Conservation (phyloP, 1,284 basidiomycete species). For the Tilletiopsis washingtonensis region DNA sequence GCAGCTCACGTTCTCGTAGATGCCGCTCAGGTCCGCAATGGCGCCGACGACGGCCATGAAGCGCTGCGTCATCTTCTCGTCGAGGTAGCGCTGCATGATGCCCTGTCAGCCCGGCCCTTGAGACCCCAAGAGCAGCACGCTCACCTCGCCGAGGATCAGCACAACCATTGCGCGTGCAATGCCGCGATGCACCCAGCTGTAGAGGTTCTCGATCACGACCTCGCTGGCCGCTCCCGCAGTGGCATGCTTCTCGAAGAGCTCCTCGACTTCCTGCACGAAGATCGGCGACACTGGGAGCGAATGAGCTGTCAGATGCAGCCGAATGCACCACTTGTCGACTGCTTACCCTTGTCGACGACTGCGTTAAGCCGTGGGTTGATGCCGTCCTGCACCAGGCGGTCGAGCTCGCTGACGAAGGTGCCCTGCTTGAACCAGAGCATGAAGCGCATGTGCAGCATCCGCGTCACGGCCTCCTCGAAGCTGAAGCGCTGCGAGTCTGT, state of each 20-base stretch:
- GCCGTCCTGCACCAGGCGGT: slow-evolving; percentile 8
- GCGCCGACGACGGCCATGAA: slow-evolving; percentile 9
- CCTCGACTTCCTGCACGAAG: slow-evolving; percentile 5
- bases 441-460: slow-evolving; percentile 11
- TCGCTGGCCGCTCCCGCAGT: neutral
- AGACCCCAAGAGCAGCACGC: too few relatives aligned
- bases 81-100: slow-evolving; percentile 5
- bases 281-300: slow-evolving; percentile 1
- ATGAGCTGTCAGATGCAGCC: too few relatives aligned
- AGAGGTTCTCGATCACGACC: slow-evolving; percentile 5
- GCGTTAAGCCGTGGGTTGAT: slow-evolving; percentile 5
- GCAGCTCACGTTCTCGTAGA: slow-evolving; percentile 7
- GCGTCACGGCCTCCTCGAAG: slow-evolving; percentile 10
- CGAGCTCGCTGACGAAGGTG: slow-evolving; percentile 10
- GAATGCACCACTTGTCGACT: too few relatives aligned
- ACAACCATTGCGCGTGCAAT: slow-evolving; percentile 10
- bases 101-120: too few relatives aligned
- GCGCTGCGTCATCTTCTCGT: slow-evolving; percentile 4
- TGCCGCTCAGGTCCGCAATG: slow-evolving; percentile 7
- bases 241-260: slow-evolving; percentile 4
- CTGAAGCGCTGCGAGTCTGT: slow-evolving; percentile 8
- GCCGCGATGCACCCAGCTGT: slow-evolving; percentile 7
- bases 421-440: slow-evolving; percentile 12
- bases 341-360: slow-evolving; percentile 7
- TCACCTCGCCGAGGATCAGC: slow-evolving; percentile 9